These are phyloP conservation scores for Immersiporthe knoxdaviesiana DNA, from an alignment of 2,329 filamentous ascomycete species.

Conservation along the genomic window DNA sequence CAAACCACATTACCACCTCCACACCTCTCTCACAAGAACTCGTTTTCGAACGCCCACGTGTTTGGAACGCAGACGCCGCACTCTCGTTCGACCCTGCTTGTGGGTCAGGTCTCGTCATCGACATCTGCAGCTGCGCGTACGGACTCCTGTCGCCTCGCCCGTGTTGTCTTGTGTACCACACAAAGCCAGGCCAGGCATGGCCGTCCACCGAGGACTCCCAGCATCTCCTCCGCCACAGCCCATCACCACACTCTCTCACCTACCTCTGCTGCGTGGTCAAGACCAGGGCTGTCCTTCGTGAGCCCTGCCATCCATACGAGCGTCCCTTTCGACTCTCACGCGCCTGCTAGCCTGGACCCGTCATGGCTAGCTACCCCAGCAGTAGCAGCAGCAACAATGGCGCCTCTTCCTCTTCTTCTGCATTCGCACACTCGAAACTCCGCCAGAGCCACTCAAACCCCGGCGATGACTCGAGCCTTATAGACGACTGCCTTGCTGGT, in stretches of 20 bases:
- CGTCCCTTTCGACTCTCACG: neutral
- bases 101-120: slow-evolving; percentile 4
- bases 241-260: neutral
- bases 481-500: slow-evolving; percentile 43
- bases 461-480: slow-evolving; percentile 39
- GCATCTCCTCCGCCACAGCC: slow-evolving; percentile 16
- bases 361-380: slow-evolving; percentile 29
- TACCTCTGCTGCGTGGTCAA: neutral
- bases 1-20: neutral
- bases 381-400: slow-evolving; percentile 22
- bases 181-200: slow-evolving; percentile 24
- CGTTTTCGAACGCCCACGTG: neutral
- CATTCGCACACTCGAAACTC: slow-evolving; percentile 25
- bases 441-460: slow-evolving; percentile 32
- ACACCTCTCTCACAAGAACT: neutral
- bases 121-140: slow-evolving; percentile 8
- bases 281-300: neutral
- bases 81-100: neutral
- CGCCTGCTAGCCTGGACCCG: slow-evolving; percentile 19
- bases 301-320: neutral
- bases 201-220: slow-evolving; percentile 23
- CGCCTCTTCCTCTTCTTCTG: slow-evolving; percentile 27
- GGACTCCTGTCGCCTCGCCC: slow-evolving; percentile 12
- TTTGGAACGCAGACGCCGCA: neutral
- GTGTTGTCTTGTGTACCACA: slow-evolving; percentile 11